Percentiles rank a stretch among this genome's conserved stretches.
phyloP scores from a whole-genome alignment of 345 rosid species.

The Pistacia integerrima region DNA sequence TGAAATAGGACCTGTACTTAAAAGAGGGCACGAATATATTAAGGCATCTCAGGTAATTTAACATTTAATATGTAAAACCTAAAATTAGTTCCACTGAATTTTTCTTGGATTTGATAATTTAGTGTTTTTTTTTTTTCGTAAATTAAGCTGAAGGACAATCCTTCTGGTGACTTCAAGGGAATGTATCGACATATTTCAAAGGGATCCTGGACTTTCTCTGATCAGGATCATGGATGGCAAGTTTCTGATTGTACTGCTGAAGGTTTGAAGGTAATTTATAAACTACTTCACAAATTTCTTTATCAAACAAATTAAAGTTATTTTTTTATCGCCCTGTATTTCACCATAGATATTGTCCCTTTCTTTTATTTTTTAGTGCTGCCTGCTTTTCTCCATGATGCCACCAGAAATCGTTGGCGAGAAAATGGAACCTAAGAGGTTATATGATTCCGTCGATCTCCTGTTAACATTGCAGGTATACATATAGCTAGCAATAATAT shows the following conservation, averaged over 20 bases:
- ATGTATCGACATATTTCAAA: constrained; percentile 52
- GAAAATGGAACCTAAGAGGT: constrained; percentile 34
- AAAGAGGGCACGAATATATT: constrained; percentile 69
- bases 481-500: background rate
- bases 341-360: background rate
- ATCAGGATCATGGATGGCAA: constrained; percentile 60
- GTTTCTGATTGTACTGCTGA: constrained; percentile 65
- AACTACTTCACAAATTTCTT: background rate
- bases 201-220: constrained; percentile 61
- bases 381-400: constrained; percentile 51
- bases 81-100: background rate
- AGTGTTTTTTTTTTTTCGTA: no score
- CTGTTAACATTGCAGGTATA: constrained; percentile 40
- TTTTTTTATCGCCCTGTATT: no score
- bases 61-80: background rate
- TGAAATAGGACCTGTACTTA: constrained; percentile 56
- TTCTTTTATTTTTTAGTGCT: constrained; percentile 27
- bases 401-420: constrained; percentile 49
- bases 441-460: constrained; percentile 31
- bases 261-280: constrained; percentile 34
- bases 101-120: no score
- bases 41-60: constrained; percentile 65
- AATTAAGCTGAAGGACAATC: constrained; percentile 23
- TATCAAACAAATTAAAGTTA: no score
- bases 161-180: constrained; percentile 44